These are phyloP conservation scores for Trichosporon inkin DNA, from an alignment of 1,284 basidiomycete genomes.

Conservation along the genomic window DNA sequence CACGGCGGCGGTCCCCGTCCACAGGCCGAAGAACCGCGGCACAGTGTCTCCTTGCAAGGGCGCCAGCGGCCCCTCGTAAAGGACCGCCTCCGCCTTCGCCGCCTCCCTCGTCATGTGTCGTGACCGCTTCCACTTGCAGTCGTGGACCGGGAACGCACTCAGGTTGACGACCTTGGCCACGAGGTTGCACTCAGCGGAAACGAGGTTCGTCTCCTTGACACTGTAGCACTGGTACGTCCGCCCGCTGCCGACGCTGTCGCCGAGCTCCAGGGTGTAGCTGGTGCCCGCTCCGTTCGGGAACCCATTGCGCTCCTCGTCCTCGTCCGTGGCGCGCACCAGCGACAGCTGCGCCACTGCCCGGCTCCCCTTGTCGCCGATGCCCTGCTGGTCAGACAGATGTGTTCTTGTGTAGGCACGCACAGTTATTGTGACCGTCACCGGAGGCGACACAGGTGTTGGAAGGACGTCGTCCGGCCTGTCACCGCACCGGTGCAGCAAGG, in stretches of 20 bases:
- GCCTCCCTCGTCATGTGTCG: neutral
- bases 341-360: conserved; percentile 2
- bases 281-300: neutral
- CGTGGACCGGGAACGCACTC: neutral
- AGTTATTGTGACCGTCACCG: neutral
- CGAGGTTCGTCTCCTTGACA: neutral
- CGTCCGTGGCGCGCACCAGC: neutral
- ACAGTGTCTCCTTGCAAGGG: conserved; percentile 9
- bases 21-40: conserved; percentile 9
- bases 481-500: neutral
- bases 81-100: conserved; percentile 8
- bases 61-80: conserved; percentile 6
- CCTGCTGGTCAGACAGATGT: neutral
- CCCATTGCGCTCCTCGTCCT: neutral
- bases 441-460: neutral
- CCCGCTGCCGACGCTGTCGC: neutral
- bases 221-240: neutral
- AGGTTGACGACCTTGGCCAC: conserved; percentile 8
- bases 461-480: neutral
- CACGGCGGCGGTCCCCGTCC: neutral
- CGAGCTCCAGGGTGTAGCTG: neutral
- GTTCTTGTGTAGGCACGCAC: neutral
- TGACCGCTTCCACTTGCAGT: conserved; percentile 5
- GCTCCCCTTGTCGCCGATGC: neutral
- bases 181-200: neutral